Conservation (phyloP, 1,284 basidiomycete genomes). For the Apiotrichum gamsii region DNA sequence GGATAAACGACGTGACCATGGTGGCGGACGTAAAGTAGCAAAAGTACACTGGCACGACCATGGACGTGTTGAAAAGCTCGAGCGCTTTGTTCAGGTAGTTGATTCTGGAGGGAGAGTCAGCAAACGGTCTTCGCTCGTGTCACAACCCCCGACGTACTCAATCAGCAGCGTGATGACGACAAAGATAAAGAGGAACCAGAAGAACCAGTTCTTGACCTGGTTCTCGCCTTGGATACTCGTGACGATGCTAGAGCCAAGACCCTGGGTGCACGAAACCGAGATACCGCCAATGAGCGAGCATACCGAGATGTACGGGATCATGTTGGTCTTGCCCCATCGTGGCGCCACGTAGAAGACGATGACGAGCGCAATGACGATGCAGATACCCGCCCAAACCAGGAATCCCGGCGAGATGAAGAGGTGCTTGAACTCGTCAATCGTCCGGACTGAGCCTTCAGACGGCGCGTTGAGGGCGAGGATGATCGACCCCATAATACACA, state of each 20-base stretch:
- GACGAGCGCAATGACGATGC: conserved; percentile 28
- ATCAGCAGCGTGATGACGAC: conserved; percentile 65
- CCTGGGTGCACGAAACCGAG: conserved; percentile 91
- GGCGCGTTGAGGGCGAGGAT: conserved; percentile 66
- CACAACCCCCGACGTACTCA: too few species aligned
- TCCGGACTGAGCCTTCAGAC: conserved; percentile 67
- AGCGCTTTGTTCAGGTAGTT: conserved; percentile 96
- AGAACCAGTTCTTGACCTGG: conserved; percentile 60
- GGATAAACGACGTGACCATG: conserved; percentile 76
- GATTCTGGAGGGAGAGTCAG: conserved; percentile 55
- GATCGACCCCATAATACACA: conserved; percentile 72
- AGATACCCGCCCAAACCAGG: conserved; percentile 59
- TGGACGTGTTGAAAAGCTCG: conserved; percentile 84
- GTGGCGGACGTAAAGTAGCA: conserved; percentile 75
- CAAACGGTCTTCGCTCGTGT: conserved; percentile 8
- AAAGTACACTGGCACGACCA: conserved; percentile 67
- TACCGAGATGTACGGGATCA: conserved; percentile 91
- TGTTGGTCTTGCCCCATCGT: conserved; percentile 82
- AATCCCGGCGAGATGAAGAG: conserved; percentile 85
- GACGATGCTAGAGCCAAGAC: conserved; percentile 85
- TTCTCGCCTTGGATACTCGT: conserved; percentile 67
- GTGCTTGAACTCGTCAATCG: conserved; percentile 71
- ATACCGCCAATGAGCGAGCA: conserved; percentile 97
- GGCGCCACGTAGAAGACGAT: conserved; percentile 40
- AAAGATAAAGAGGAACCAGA: conserved; percentile 79